Evolutionary conservation across 179 eudicot genomes (phyloP), one percentile per base, ranked within the genome.

Genomic region (Camellia oleifera): DNA sequence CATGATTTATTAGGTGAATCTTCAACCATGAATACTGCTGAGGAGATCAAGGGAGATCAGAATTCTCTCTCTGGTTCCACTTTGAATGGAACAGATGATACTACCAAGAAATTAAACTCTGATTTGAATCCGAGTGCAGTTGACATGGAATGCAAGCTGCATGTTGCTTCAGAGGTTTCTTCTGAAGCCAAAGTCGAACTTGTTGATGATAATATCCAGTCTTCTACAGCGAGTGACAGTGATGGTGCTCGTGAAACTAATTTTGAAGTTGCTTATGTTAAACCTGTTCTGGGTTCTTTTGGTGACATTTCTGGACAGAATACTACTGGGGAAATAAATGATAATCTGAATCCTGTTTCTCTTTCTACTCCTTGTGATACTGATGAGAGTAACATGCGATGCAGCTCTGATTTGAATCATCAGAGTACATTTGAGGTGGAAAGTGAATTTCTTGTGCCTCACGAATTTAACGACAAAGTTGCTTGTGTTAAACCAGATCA

Each of bases 1-100:
- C 32, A 18, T 69, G 83, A 75, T 69, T 76, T 72, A 17, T 45
- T 45, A 5, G 79, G 4, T 46, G 75, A 80, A 66, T 67, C 44
- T 66, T 42, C 14, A 45, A 63, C 75, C 9, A 20, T 40, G 32
- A 68, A 68, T 75, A 15, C 11, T 0, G 50, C 65, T 42, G 56
- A 68, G 70, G 78, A 73, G 42, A 20, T 44, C 77, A 54, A 66
- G 18, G 45, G 17, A 13, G 57, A 50, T 13, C 65, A 77, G 8
- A 32, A 52, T 77, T 53, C 3, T 52, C 42, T 23, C 23, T 52
- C 72, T 17, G 14, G 20, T 66, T 56, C 75, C 53, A 48, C 23
- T 45, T 11, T 12, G 62, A 46, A 14, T 54, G 78, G 10, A n/a
- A 67, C 74, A n/a, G 63, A 14, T 66, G 74, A 18, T 17, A 62